Conservation (phyloP, 306 rosid genomes). For the Cyamopsis tetragonoloba region DNA sequence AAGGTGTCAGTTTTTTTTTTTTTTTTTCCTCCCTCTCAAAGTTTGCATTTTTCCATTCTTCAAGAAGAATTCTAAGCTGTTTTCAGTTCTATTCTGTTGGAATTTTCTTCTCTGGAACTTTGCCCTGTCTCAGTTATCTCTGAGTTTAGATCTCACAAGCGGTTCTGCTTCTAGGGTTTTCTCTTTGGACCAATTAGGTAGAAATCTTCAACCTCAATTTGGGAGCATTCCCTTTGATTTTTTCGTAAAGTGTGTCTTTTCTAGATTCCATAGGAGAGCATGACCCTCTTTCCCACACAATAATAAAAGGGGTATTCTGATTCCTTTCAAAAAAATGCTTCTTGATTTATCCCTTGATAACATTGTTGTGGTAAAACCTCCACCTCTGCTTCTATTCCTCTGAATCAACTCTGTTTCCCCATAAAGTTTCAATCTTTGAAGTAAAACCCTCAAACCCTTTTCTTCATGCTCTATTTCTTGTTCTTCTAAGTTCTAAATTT, state of each 20-base stretch:
- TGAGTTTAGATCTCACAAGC: slow-evolving; percentile 42
- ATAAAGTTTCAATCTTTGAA: slow-evolving; percentile 21
- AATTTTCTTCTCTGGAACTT: slow-evolving; percentile 1
- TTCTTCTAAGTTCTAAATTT: background rate
- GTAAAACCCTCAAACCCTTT: background rate
- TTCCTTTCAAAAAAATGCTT: slow-evolving; percentile 63
- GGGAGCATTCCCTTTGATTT: slow-evolving; percentile 35
- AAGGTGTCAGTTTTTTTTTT: slow-evolving; percentile 3
- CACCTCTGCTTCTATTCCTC: slow-evolving; percentile 40
- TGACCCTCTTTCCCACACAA: slow-evolving; percentile 34
- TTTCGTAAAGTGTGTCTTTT: slow-evolving; percentile 53
- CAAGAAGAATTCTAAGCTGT: background rate
- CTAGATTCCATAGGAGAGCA: slow-evolving; percentile 55
- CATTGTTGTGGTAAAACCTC: slow-evolving; percentile 51
- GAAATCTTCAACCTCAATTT: slow-evolving; percentile 26
- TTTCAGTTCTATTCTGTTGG: background rate
- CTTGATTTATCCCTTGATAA: slow-evolving; percentile 53
- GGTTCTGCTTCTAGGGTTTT: slow-evolving; percentile 34
- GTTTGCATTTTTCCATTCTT: slow-evolving; percentile 2
- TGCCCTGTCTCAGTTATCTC: background rate
- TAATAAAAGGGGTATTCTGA: slow-evolving; percentile 57
- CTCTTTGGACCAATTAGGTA: slow-evolving; percentile 22
- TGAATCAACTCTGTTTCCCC: slow-evolving; percentile 27
- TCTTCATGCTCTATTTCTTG: slow-evolving; percentile 25
- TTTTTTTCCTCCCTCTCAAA: slow-evolving; percentile 23